Evolutionary conservation across 257 asterid genomes (phyloP).

Genomic region (Solanum megistacrolobum): DNA sequence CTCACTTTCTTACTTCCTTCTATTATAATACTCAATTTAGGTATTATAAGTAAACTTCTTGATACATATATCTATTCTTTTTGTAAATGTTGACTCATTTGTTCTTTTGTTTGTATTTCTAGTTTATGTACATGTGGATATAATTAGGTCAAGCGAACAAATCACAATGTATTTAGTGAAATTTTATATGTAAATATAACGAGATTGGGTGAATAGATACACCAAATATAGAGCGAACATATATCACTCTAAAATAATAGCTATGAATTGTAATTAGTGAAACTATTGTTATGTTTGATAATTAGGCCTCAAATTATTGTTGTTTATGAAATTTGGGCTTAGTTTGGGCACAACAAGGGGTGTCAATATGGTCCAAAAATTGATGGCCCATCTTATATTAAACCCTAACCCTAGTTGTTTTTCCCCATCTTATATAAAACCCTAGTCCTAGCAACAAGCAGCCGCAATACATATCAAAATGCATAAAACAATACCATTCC

Average conservation of each 20-base stretch:
- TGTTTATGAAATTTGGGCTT: not conserved
- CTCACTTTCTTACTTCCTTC: no score
- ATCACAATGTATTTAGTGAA: not conserved
- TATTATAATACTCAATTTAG: no score
- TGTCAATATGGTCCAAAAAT: not conserved
- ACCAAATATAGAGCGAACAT: not conserved
- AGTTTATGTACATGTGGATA: not conserved
- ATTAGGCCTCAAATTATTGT: not conserved
- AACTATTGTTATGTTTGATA: not conserved
- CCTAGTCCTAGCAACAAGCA: not conserved
- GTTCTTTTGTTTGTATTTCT: not conserved
- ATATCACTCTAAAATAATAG: not conserved
- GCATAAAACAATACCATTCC: not conserved
- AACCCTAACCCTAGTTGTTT: not conserved
- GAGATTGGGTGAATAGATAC: not conserved
- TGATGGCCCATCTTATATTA: not conserved
- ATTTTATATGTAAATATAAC: not conserved
- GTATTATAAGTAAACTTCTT: no score
- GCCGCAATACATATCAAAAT: not conserved
- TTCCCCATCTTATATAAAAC: not conserved
- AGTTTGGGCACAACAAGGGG: not conserved
- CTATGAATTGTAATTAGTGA: not conserved
- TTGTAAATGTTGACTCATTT: not conserved
- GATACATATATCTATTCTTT: not conserved
- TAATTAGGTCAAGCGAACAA: not conserved